Conservation (phyloP, 1,284 basidiomycete genomes). For the Ceratobasidium sp. region DNA sequence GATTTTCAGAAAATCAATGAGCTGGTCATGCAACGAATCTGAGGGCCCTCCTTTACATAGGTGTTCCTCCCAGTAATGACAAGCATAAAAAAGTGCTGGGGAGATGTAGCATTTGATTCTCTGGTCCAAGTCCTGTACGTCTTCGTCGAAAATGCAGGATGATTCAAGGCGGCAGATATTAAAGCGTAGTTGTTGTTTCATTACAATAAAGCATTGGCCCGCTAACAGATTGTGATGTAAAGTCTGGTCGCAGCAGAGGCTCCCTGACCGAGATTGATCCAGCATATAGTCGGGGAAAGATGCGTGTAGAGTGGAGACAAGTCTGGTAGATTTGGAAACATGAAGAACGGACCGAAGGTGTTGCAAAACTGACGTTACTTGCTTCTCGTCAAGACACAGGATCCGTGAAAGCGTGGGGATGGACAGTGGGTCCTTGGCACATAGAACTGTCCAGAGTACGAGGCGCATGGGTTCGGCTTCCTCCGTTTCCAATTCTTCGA, state of each 20-base stretch:
- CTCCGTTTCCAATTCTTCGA: not conserved
- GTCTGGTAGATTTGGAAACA: not conserved
- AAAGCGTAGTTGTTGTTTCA: not conserved
- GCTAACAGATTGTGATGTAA: not conserved
- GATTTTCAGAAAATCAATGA: not conserved
- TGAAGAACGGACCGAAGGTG: not conserved
- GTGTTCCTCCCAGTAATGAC: not conserved
- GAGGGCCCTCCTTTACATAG: not conserved
- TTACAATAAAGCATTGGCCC: not conserved
- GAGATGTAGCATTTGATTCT: not conserved
- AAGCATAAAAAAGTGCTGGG: not conserved
- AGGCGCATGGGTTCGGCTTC: not conserved
- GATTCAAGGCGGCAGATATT: conserved; percentile 14
- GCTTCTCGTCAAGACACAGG: not conserved
- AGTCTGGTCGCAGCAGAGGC: not conserved
- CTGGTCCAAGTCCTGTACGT: not conserved
- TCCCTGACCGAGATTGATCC: not conserved
- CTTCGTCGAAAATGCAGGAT: not conserved
- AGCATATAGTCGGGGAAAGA: not conserved
- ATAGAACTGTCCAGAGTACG: not conserved
- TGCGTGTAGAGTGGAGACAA: not conserved
- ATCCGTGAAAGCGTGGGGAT: not conserved
- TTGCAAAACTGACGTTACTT: not conserved
- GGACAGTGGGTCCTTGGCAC: not conserved
- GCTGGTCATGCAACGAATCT: not conserved